Percentiles rank a stretch among this genome's conserved stretches.
phyloP scores from a whole-genome alignment of 768 basidiomycete species.

The Pisolithus microcarpus region DNA sequence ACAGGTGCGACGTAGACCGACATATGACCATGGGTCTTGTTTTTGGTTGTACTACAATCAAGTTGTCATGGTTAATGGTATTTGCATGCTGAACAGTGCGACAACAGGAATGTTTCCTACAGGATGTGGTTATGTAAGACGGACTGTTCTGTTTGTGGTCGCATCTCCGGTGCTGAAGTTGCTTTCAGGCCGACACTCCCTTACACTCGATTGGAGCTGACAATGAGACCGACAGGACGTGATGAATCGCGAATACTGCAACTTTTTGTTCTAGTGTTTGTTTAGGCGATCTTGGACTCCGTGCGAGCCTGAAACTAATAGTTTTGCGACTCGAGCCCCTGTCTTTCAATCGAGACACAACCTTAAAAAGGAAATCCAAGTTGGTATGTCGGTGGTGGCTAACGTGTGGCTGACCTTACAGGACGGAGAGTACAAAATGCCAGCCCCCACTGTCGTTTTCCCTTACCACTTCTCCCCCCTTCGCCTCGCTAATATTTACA shows the following conservation, averaged over 20 bases:
- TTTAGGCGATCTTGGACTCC: too few species aligned
- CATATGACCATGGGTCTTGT: slow-evolving; percentile 12
- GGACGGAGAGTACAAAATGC: slow-evolving; percentile 23
- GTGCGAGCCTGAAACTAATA: too few species aligned
- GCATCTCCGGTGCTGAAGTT: too few species aligned
- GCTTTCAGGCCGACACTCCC: too few species aligned
- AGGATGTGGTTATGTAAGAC: too few species aligned
- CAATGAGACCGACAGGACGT: too few species aligned
- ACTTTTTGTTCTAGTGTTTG: too few species aligned
- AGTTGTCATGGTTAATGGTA: slow-evolving; percentile 2
- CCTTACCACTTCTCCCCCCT: slow-evolving; percentile 5
- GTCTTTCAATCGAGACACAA: not conserved
- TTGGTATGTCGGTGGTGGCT: slow-evolving; percentile 7
- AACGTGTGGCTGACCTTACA: slow-evolving; percentile 22
- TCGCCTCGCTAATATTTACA: slow-evolving; percentile 6
- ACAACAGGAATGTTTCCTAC: not conserved
- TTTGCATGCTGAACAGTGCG: not conserved
- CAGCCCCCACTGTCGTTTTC: not conserved
- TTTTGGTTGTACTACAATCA: slow-evolving; percentile 11
- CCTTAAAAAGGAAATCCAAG: slow-evolving; percentile 10
- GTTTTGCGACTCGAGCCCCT: not conserved
- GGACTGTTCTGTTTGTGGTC: too few species aligned
- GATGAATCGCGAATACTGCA: too few species aligned
- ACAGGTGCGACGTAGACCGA: slow-evolving; percentile 14
- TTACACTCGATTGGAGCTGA: too few species aligned